Base-by-base conservation (phyloP, 306 rosid species). In the Delonix regia region DNA sequence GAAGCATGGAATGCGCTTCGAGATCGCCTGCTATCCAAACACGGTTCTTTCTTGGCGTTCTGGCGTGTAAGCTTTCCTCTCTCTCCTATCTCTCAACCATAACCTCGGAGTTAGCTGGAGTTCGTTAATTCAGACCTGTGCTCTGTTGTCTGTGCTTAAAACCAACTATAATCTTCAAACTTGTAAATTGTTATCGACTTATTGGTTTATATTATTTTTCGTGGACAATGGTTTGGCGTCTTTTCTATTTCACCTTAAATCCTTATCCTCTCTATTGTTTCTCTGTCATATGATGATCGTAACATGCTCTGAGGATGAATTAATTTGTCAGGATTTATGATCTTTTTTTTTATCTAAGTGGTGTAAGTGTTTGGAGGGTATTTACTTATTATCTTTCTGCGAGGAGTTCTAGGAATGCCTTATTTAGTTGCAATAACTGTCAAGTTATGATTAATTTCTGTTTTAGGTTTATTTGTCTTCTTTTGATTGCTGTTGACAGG, bases 11-110 rank as follows among this genome's bases (percentile, higher is more conserved):
- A 83, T 25, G 36, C 98, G 99, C 75, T 95, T 95, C 12, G 99
- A 95, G 89, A 88, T 95, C 16, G 97, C 99, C 4, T 95, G 98
- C 76, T 95, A 87, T 82, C 93, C 93, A 66, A 95, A 95, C 89
- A 95, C 96, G 64, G 98, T 86, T 56, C 99, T 95, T 64, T 85
- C 99, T 18, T 95, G 99, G 99, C 99, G 99, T 41, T 89, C 99
- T 9, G 92, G 97, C 82, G 95, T 92, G 98, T 92, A 87, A 80
- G 87, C 70, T 59, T n/a, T 57, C 55, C 68, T 9, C 4, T 0
- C 28, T n/a, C 8, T 36, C n/a, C 21, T 22, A 60, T 5, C 47
- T 65, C 44, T 39, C 19, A 75, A 78, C 78, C 72, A 60, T 74
- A 6, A 7, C 21, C 11, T 60, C 15, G 38, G 21, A 60, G 22